Evolutionary conservation across 495 filamentous ascomycete species (phyloP), one percentile per base, ranked within the genome.

Genomic region (Penicillium lividum): DNA sequence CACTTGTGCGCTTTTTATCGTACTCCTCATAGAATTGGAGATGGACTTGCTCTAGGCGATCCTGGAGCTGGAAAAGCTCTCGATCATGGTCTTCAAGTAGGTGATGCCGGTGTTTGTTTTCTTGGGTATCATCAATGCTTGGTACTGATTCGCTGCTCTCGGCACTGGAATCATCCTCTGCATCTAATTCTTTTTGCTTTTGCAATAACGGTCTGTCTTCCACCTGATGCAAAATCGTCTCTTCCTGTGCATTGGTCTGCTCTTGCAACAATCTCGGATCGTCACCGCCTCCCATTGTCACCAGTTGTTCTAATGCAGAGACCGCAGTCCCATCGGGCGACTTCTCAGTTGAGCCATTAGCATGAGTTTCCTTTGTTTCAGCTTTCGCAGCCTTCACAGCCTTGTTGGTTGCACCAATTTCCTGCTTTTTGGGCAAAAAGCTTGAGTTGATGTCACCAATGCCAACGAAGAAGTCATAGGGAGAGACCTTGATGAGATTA

Each of bases 361-460:
- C 71, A 52, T 75, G 64, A 22, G 22, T 22, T 54, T 77, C 71
- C 7, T 60, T 57, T 0, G 58, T 53, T 42, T 70, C 57, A 4
- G 53, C n/a, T 18, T 55, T 55, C 1, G 15, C 42, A 7, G 42
- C 8, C 50, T 70, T 66, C 7, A 54, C 30, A 27, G 22, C 43
- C 36, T 69, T 67, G 28, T 65, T 59, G 11, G 65, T 64, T 5
- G 58, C 51, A 31, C 75, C 82, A 25, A 93, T 72, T 51, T 93
- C 92, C 61, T 91, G 86, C 50, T 90, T 86, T 68, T 96, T 94
- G 0, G 94, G 95, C 53, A 99, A 70, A 70, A 98, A 98, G 64
- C 90, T 96, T 3, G 94, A 95, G 77, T 99, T 99, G 78, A 99
- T 99, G 72, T 99, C 94, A 47, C 94, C 94, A 64, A 97, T 97